Evolutionary conservation across 1,139 yeast genomes (phyloP).

Genomic region (Pichia sp.): DNA sequence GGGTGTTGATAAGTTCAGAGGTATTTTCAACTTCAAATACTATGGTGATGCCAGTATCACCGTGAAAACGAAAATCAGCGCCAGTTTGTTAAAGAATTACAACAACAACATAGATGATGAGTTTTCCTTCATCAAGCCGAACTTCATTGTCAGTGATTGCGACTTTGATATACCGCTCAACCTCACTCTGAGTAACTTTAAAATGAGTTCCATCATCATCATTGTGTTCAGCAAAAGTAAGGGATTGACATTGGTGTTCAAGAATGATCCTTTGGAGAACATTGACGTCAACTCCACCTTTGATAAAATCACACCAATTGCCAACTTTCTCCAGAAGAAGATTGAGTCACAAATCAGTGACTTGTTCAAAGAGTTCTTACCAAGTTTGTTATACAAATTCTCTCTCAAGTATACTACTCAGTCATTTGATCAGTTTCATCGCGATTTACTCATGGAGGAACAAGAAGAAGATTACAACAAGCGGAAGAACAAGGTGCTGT

Average conservation of each 20-base stretch:
- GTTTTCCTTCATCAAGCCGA: conserved; percentile 51
- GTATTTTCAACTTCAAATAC: conserved; percentile 76
- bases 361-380: conserved; percentile 75
- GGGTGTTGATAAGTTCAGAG: conserved; percentile 73
- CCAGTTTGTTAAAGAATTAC: conserved; percentile 73
- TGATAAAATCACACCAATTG: conserved; percentile 78
- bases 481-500: conserved; percentile 28
- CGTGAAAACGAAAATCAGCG: conserved; percentile 75
- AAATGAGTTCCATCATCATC: conserved; percentile 73
- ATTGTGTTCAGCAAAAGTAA: conserved; percentile 76
- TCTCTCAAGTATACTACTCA: conserved; percentile 64
- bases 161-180: conserved; percentile 75
- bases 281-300: conserved; percentile 80
- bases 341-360: conserved; percentile 78
- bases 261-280: conserved; percentile 81
- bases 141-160: conserved; percentile 58
- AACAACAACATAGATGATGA: conserved; percentile 40
- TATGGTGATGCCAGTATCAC: conserved; percentile 77
- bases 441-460: conserved; percentile 26
- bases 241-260: conserved; percentile 78
- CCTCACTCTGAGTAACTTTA: conserved; percentile 64
- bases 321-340: conserved; percentile 71
- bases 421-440: conserved; percentile 32
- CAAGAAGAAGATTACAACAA: conserved; percentile 21
- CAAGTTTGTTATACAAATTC: conserved; percentile 70